Conservation (phyloP, 768 basidiomycete species). For the Leccinellum rugosiceps region DNA sequence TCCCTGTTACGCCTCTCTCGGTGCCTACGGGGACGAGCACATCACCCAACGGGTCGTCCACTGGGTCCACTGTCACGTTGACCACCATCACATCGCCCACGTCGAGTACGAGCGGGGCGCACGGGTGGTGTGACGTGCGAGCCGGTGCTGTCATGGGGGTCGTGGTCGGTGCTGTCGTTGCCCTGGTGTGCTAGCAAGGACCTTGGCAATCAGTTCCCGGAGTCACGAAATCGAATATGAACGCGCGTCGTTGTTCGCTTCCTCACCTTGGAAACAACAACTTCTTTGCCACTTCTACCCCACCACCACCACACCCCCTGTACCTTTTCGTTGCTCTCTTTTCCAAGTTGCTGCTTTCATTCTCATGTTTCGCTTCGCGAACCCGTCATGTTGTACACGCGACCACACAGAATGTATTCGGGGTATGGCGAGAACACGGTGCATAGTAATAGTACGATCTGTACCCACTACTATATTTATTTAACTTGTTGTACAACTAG, state of each 20-base stretch:
- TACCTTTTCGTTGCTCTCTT: background rate
- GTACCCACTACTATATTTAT: background rate
- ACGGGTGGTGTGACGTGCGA: background rate
- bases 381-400: background rate
- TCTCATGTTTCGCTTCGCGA: no score
- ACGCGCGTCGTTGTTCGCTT: background rate
- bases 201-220: background rate
- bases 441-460: background rate
- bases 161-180: conserved; percentile 6
- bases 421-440: background rate
- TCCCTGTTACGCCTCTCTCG: conserved; percentile 10
- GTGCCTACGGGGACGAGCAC: background rate
- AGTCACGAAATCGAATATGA: background rate
- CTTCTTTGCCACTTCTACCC: background rate
- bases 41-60: background rate
- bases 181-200: background rate
- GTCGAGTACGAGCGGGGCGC: conserved; percentile 8
- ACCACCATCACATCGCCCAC: background rate
- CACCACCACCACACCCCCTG: background rate
- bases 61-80: background rate
- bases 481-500: background rate
- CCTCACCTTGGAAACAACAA: background rate
- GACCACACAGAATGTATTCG: background rate
- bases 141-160: background rate
- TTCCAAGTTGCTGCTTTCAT: background rate